These are phyloP conservation scores for Pleodorina starrii DNA, from an alignment of 139 green algal species.

Conservation along the genomic window DNA sequence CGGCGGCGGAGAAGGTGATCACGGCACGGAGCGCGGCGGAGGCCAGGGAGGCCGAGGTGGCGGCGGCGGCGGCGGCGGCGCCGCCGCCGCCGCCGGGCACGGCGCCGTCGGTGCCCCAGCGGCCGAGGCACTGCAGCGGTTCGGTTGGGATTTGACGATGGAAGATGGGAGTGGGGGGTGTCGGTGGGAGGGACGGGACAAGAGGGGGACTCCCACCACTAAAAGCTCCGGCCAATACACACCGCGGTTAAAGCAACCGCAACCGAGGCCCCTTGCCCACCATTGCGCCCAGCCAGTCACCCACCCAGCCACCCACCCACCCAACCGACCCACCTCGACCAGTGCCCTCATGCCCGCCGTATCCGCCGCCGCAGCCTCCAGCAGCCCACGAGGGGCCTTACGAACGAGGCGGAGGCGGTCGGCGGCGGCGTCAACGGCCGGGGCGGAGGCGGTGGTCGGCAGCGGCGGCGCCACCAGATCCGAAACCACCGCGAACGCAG, in stretches of 20 bases:
- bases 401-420: too few species aligned
- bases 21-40: conserved; percentile 9
- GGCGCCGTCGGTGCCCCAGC: neutral
- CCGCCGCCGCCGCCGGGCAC: too few species aligned
- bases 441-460: neutral
- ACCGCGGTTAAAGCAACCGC: too few species aligned
- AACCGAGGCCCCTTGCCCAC: too few species aligned
- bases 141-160: too few species aligned
- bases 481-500: neutral
- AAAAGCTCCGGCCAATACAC: too few species aligned
- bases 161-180: too few species aligned
- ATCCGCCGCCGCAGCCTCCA: neutral
- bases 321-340: neutral
- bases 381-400: neutral
- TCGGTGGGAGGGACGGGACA: too few species aligned
- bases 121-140: neutral
- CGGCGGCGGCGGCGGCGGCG: neutral
- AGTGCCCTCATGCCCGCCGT: neutral
- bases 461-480: neutral
- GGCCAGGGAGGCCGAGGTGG: neutral
- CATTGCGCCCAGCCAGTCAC: too few species aligned
- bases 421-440: too few species aligned
- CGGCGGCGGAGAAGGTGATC: neutral
- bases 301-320: too few species aligned
- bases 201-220: too few species aligned